Evolutionary conservation across 192 early-diverging fungal species (phyloP).

Genomic region (Podila clonocystis): DNA sequence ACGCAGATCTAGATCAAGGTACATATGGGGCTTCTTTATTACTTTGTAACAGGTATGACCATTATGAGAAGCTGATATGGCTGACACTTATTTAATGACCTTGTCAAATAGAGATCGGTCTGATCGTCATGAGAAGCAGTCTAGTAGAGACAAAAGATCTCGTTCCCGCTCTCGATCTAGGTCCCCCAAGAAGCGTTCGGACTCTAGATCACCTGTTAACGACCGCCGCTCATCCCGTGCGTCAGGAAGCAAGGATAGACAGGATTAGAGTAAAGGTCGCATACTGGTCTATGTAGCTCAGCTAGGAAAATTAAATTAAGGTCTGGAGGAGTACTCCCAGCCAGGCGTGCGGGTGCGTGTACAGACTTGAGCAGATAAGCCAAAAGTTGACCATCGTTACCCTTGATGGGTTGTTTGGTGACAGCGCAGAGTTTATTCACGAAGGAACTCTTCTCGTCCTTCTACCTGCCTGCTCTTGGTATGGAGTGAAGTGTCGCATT

Average conservation of each 20-base stretch:
- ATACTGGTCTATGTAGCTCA: too few relatives aligned
- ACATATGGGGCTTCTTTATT: neutral
- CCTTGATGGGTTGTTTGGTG: too few relatives aligned
- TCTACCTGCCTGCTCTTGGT: too few relatives aligned
- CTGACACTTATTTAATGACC: neutral
- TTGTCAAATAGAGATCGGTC: neutral
- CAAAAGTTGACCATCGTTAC: too few relatives aligned
- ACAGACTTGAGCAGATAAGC: too few relatives aligned
- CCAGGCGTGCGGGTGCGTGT: too few relatives aligned
- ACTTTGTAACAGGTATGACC: neutral
- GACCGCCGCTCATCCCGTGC: neutral
- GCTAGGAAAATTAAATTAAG: too few relatives aligned
- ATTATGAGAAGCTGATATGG: neutral
- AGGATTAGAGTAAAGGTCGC: neutral
- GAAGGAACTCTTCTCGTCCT: too few relatives aligned
- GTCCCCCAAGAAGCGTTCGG: conserved; percentile 8
- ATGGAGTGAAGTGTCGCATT: too few relatives aligned
- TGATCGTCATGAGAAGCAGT: neutral
- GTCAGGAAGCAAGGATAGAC: neutral
- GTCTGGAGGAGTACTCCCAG: too few relatives aligned
- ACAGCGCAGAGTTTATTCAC: too few relatives aligned
- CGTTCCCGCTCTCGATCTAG: conserved; percentile 10
- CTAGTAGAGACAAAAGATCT: conserved; percentile 14
- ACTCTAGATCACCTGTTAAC: conserved; percentile 12
- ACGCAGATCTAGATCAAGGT: neutral